phyloP scores from a whole-genome alignment of 306 rosid genomes.

The Pterocarpus santalinus region DNA sequence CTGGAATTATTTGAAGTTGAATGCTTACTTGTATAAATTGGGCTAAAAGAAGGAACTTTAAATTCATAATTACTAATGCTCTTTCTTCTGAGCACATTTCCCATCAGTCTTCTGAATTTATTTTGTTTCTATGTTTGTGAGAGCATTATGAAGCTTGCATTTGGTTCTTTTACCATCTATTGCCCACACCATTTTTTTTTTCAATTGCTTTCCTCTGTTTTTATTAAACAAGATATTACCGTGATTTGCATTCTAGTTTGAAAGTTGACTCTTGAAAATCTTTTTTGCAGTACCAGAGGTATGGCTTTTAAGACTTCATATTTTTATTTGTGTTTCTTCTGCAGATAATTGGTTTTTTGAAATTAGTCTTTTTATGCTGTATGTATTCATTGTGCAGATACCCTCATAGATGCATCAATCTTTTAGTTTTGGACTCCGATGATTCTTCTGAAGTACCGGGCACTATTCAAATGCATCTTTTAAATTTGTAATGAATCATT shows the following conservation, averaged over 20 bases:
- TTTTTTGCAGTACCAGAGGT: constrained; percentile 53
- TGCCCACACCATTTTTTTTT: not conserved
- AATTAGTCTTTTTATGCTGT: constrained; percentile 60
- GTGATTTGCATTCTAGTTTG: constrained; percentile 22
- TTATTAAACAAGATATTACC: not conserved
- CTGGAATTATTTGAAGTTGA: not conserved
- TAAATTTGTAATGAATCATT: constrained; percentile 58
- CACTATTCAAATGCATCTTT: constrained; percentile 80
- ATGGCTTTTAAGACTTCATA: constrained; percentile 38
- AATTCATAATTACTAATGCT: not conserved
- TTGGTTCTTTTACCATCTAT: constrained; percentile 9
- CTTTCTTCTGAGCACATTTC: not conserved
- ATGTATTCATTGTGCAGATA: constrained; percentile 81
- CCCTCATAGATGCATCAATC: constrained; percentile 79
- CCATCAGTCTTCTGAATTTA: not conserved
- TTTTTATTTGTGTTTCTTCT: constrained; percentile 29
- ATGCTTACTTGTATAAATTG: not conserved
- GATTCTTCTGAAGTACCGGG: constrained; percentile 86
- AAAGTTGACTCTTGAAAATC: constrained; percentile 34
- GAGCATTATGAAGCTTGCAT: constrained; percentile 6
- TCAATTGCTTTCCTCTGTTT: not conserved
- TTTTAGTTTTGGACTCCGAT: constrained; percentile 81
- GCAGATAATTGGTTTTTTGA: constrained; percentile 46
- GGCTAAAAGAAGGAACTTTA: not conserved
- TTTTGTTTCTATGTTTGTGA: not conserved